Evolutionary conservation across 768 basidiomycete species (phyloP), one percentile per base, ranked within the genome.

Genomic region (Roridomyces roridus): DNA sequence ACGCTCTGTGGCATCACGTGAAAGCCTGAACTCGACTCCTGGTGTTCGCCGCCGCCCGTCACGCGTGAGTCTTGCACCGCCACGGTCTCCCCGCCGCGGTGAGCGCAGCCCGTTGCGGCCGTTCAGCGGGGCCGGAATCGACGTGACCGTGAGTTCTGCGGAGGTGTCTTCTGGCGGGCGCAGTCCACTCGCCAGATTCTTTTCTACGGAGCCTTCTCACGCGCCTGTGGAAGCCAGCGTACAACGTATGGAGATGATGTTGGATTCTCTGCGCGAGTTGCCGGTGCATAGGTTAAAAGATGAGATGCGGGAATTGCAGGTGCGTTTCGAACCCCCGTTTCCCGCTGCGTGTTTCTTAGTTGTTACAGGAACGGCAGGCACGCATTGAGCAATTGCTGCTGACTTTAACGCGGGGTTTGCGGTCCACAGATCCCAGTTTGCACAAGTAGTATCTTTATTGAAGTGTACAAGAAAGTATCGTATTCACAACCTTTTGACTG

Each of bases 231-330:
- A 83, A 55, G 74, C 74, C 6, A 80, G 76, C 26, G 55, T 86
- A 46, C 82, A 74, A 61, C 77, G 79, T 54, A 68, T 92, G 36
- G 89, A 92, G 69, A 69, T 73, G 21, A 65, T 90, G 54, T 65
- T 92, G 55, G 87, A 90, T 42, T 84, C 85, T 46, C 79, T 89
- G 41, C 78, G 79, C 26, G 78, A 82, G 39, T 60, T 91, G 59
- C 90, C 91, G 7, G 82, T 91, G 18, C 78, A 82, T 31, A 80
- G 72, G 59, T 73, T 94, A 34, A 88, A 84, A 70, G 87, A 88
- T 3, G 91, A 94, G 70, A 88, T 94, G 83, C 91, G 86, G 68
- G 92, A 93, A 67, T 70, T 93, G 25, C 89, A 90, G 80, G 89
- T 89, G 41, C 44, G 78, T 70, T 39, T 46, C 26, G 4, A 18